phyloP scores from a whole-genome alignment of 805 yeast species.

The Grigorovia humatica region DNA sequence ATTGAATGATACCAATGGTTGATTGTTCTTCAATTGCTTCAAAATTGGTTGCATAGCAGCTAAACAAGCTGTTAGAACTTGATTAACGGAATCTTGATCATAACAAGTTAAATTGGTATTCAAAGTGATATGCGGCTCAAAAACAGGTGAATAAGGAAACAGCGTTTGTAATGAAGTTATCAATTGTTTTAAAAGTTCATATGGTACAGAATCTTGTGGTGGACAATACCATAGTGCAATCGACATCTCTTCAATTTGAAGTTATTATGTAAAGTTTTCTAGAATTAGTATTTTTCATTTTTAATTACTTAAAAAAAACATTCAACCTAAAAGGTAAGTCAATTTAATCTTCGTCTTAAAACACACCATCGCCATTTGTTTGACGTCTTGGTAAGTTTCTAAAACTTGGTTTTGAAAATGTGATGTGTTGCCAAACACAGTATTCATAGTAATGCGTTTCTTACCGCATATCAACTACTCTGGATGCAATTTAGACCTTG shows the following conservation, averaged over 20 bases:
- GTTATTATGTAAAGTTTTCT: background rate
- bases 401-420: too few relatives aligned
- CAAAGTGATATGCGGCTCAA: conserved; percentile 72
- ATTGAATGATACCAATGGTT: conserved; percentile 17
- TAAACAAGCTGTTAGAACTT: conserved; percentile 41
- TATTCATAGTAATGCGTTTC: too few relatives aligned
- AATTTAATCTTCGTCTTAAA: too few relatives aligned
- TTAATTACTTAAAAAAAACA: too few relatives aligned
- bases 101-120: conserved; percentile 48
- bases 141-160: conserved; percentile 59
- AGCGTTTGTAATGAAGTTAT: conserved; percentile 57
- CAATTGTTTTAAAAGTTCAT: conserved; percentile 47
- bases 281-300: too few relatives aligned
- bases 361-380: too few relatives aligned
- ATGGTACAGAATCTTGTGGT: conserved; percentile 38
- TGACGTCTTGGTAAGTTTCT: too few relatives aligned
- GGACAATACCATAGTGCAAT: conserved; percentile 76
- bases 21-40: conserved; percentile 5
- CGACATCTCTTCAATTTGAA: conserved; percentile 19
- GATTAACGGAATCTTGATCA: conserved; percentile 46
- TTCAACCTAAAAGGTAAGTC: too few relatives aligned
- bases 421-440: too few relatives aligned
- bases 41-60: conserved; percentile 43
- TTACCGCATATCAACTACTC: too few relatives aligned
- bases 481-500: too few relatives aligned